These are phyloP conservation scores for Phialocephala sp. DNA, from an alignment of 2,329 filamentous ascomycete species.

Conservation along the genomic window DNA sequence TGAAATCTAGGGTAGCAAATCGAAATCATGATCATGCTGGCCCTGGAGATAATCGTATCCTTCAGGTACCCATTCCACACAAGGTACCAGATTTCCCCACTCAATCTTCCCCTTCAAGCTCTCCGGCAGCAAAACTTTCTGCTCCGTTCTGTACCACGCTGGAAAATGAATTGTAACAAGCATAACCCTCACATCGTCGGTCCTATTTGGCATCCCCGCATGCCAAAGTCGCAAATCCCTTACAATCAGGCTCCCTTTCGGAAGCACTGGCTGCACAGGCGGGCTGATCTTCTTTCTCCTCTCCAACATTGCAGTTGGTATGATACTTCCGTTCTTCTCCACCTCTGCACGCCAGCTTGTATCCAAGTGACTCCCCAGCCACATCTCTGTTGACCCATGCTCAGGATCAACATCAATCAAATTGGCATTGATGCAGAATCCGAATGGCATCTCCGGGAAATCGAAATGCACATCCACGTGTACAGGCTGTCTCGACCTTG, in stretches of 20 bases:
- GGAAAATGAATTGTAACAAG: conserved; percentile 52
- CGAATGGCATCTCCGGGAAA: conserved; percentile 55
- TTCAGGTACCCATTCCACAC: conserved; percentile 46
- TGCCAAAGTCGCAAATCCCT: conserved; percentile 67
- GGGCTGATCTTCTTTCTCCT: conserved; percentile 45
- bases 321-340: conserved; percentile 24
- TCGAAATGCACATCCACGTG: conserved; percentile 52
- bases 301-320: conserved; percentile 44
- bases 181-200: conserved; percentile 57
- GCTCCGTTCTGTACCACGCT: conserved; percentile 43
- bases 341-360: conserved; percentile 36
- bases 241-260: conserved; percentile 60
- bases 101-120: conserved; percentile 42
- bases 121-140: conserved; percentile 40
- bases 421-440: conserved; percentile 53
- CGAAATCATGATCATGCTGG: conserved; percentile 46
- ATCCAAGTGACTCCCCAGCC: conserved; percentile 54
- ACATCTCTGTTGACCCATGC: conserved; percentile 57
- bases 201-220: conserved; percentile 63
- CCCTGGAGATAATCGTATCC: conserved; percentile 47
- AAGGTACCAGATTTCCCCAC: conserved; percentile 44
- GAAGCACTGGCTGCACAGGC: conserved; percentile 55
- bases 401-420: conserved; percentile 51
- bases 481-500: conserved; percentile 47
- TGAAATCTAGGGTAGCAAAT: conserved; percentile 32